phyloP scores from a whole-genome alignment of 2,329 filamentous ascomycete species.

The Trichoderma cornu-damae region DNA sequence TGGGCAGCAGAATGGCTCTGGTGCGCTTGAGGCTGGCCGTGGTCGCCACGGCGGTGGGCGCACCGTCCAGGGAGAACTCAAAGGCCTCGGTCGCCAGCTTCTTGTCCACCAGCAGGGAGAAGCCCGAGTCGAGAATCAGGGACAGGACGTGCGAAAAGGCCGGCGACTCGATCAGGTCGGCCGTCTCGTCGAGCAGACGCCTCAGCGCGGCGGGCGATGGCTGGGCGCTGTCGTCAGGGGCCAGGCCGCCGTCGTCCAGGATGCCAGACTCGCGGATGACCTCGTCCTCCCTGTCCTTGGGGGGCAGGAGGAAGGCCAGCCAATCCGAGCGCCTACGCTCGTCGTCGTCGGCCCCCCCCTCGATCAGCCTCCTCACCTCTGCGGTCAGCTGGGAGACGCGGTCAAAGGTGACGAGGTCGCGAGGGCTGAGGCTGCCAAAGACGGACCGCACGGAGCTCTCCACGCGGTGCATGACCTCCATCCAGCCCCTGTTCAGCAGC shows the following conservation, averaged over 20 bases:
- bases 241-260: slow-evolving; percentile 43
- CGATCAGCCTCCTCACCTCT: slow-evolving; percentile 77
- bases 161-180: slow-evolving; percentile 91
- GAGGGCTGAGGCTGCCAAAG: slow-evolving; percentile 82
- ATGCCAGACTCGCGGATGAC: slow-evolving; percentile 86
- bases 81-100: slow-evolving; percentile 78
- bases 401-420: slow-evolving; percentile 80
- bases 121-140: slow-evolving; percentile 79
- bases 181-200: slow-evolving; percentile 87
- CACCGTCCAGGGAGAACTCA: slow-evolving; percentile 43
- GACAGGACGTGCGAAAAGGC: slow-evolving; percentile 82
- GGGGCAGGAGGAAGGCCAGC: slow-evolving; percentile 79
- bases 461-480: slow-evolving; percentile 73
- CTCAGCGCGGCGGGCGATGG: slow-evolving; percentile 60
- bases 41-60: slow-evolving; percentile 41
- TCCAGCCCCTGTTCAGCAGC: slow-evolving; percentile 87
- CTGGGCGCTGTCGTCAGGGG: slow-evolving; percentile 34
- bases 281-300: slow-evolving; percentile 69
- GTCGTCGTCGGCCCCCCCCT: slow-evolving; percentile 55
- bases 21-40: slow-evolving; percentile 49
- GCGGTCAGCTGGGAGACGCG: slow-evolving; percentile 74
- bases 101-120: slow-evolving; percentile 74
- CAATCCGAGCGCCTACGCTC: slow-evolving; percentile 54
- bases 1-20: slow-evolving; percentile 70
- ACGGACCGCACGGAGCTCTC: slow-evolving; percentile 81